Evolutionary conservation across 768 basidiomycete genomes (phyloP).

Genomic region (Myochromella boudieri): DNA sequence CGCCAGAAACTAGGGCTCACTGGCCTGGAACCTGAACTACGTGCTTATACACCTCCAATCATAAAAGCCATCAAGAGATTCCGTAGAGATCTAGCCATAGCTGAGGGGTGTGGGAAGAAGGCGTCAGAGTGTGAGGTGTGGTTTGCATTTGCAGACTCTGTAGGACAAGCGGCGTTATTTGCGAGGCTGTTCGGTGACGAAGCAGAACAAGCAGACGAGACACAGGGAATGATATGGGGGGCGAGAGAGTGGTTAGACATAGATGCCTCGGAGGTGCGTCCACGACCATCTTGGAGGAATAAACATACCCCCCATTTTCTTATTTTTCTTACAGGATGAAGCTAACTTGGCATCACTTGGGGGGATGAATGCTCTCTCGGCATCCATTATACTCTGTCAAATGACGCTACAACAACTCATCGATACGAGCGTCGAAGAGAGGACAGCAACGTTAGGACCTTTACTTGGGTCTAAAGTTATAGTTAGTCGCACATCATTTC

Average conservation of each 20-base stretch:
- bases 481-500: conserved; percentile 38
- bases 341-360: conserved; percentile 49
- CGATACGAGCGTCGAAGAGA: conserved; percentile 44
- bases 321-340: conserved; percentile 49
- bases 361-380: conserved; percentile 72
- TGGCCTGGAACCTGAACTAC: conserved; percentile 22
- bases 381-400: conserved; percentile 61
- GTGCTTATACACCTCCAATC: conserved; percentile 65
- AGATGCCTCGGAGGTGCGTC: conserved; percentile 50
- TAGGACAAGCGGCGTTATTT: conserved; percentile 56
- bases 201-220: conserved; percentile 44
- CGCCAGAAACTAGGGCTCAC: conserved; percentile 1
- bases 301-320: not conserved
- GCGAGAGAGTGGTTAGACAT: conserved; percentile 61
- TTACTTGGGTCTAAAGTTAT: conserved; percentile 51
- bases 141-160: conserved; percentile 63
- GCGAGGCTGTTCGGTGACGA: conserved; percentile 59
- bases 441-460: conserved; percentile 43
- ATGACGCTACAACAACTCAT: conserved; percentile 56
- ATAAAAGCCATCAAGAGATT: conserved; percentile 72
- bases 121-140: conserved; percentile 39
- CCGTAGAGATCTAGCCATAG: conserved; percentile 58
- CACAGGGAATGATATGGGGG: conserved; percentile 53
- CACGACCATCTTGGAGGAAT: conserved; percentile 1
- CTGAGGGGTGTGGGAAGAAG: conserved; percentile 59